phyloP scores from a whole-genome alignment of 1,284 basidiomycete species.

The Ganoderma meredithae region DNA sequence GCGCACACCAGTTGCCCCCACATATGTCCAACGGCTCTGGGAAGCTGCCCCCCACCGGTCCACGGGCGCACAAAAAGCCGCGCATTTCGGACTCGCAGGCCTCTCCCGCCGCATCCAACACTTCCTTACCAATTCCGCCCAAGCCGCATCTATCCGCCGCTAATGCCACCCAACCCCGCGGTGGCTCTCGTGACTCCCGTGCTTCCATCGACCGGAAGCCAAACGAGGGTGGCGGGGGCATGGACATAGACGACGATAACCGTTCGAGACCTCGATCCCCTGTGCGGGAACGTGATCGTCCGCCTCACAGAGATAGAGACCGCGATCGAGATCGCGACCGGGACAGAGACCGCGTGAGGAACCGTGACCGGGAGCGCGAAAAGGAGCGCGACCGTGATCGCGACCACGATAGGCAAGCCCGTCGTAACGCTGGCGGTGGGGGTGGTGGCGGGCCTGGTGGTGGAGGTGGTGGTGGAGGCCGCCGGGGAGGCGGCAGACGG shows the following conservation, averaged over 20 bases:
- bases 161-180: constrained; percentile 35
- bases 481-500: constrained; percentile 43
- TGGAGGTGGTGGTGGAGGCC: constrained; percentile 43
- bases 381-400: constrained; percentile 39
- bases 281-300: constrained; percentile 40
- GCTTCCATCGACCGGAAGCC: constrained; percentile 45
- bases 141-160: constrained; percentile 39
- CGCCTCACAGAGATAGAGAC: constrained; percentile 41
- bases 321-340: constrained; percentile 45
- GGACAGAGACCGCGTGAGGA: constrained; percentile 31
- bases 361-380: constrained; percentile 47
- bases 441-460: constrained; percentile 38
- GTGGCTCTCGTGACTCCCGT: constrained; percentile 47
- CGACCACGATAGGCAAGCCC: constrained; percentile 39
- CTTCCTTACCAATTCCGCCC: constrained; percentile 35
- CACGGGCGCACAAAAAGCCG: constrained; percentile 78
- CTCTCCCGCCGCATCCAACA: constrained; percentile 45
- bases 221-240: constrained; percentile 44
- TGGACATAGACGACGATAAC: constrained; percentile 67
- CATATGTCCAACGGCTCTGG: constrained; percentile 44
- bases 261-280: constrained; percentile 40
- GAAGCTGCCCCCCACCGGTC: constrained; percentile 76
- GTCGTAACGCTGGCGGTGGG: constrained; percentile 41
- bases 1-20: constrained; percentile 43
- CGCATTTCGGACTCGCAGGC: constrained; percentile 65